A percentile compares a stretch with the other conserved stretches of the same genome.
phyloP scores from a whole-genome alignment of 441 rosid genomes.

The Breynia disticha region DNA sequence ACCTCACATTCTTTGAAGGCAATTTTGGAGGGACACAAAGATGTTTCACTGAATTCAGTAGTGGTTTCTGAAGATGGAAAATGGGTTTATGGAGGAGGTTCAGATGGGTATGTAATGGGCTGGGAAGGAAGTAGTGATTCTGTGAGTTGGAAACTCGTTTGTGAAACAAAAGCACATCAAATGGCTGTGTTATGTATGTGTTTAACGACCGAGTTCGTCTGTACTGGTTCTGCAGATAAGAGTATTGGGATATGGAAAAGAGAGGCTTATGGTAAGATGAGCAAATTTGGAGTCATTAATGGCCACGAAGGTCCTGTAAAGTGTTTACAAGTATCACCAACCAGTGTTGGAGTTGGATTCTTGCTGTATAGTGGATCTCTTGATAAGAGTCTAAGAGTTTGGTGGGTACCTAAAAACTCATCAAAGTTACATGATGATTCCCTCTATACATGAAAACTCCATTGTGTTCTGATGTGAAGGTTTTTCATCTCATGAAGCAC shows the following conservation, averaged over 20 bases:
- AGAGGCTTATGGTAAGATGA: slow-evolving; percentile 44
- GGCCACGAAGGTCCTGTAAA: slow-evolving; percentile 92
- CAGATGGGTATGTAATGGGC: slow-evolving; percentile 81
- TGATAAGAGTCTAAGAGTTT: slow-evolving; percentile 71
- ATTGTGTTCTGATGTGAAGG: too few species aligned
- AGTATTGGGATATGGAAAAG: slow-evolving; percentile 69
- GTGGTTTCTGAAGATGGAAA: slow-evolving; percentile 62
- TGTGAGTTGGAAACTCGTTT: slow-evolving; percentile 49
- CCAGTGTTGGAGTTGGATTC: slow-evolving; percentile 62
- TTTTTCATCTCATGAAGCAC: too few species aligned
- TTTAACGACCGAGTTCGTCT: slow-evolving; percentile 48
- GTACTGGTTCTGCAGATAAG: slow-evolving; percentile 85
- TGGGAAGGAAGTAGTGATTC: slow-evolving; percentile 55
- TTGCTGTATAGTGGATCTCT: slow-evolving; percentile 86
- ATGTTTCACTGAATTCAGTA: slow-evolving; percentile 67
- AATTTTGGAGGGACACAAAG: slow-evolving; percentile 58
- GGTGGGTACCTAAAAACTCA: slow-evolving; percentile 62
- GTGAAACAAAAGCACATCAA: slow-evolving; percentile 56
- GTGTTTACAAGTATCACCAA: slow-evolving; percentile 70
- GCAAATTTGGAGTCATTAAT: slow-evolving; percentile 39
- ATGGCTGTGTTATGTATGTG: slow-evolving; percentile 78
- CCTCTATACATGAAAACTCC: too few species aligned
- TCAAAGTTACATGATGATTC: too few species aligned
- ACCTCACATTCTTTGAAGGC: slow-evolving; percentile 53
- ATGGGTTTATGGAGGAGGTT: slow-evolving; percentile 85